phyloP scores from a whole-genome alignment of 225 moss, liverwort and hornwort genomes.

The Lunularia cruciata region DNA sequence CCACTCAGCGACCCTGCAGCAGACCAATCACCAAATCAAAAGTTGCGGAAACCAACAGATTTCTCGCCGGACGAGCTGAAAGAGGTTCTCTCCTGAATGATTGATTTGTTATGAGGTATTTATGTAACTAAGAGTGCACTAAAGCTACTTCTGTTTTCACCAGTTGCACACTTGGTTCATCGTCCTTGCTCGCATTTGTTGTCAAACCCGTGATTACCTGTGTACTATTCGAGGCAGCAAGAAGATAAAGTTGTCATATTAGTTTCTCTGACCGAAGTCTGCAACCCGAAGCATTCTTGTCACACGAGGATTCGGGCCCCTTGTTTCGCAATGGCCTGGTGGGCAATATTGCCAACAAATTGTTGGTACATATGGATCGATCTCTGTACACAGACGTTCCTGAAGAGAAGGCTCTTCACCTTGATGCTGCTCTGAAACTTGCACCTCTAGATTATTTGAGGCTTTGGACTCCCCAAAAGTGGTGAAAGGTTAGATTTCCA shows the following conservation, averaged over 20 bases:
- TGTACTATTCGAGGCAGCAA: not conserved
- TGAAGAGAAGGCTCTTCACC: constrained; percentile 18
- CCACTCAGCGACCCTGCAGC: not conserved
- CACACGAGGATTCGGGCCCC: not conserved
- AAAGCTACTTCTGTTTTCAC: too few species aligned
- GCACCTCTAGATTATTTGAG: not conserved
- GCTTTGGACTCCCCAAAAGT: not conserved
- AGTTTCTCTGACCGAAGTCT: not conserved
- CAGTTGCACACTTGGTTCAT: not conserved
- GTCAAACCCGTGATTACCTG: not conserved
- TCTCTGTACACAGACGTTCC: constrained; percentile 25
- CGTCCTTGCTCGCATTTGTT: not conserved
- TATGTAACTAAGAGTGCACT: too few species aligned
- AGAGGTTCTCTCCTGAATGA: not conserved
- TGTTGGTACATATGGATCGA: constrained; percentile 21
- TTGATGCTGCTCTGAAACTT: constrained; percentile 10
- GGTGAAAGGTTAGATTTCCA: too few species aligned
- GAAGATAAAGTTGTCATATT: not conserved
- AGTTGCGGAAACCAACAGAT: not conserved
- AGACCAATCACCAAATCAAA: too few species aligned
- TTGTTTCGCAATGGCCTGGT: too few species aligned
- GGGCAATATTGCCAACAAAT: not conserved
- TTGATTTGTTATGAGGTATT: constrained; percentile 14
- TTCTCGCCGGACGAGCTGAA: constrained; percentile 9
- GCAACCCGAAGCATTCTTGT: too few species aligned